Percentiles rank a stretch among this genome's conserved stretches.
These are phyloP conservation scores for Fusarium aywerte DNA, from an alignment of 2,329 filamentous ascomycete genomes.

Conservation along the genomic window DNA sequence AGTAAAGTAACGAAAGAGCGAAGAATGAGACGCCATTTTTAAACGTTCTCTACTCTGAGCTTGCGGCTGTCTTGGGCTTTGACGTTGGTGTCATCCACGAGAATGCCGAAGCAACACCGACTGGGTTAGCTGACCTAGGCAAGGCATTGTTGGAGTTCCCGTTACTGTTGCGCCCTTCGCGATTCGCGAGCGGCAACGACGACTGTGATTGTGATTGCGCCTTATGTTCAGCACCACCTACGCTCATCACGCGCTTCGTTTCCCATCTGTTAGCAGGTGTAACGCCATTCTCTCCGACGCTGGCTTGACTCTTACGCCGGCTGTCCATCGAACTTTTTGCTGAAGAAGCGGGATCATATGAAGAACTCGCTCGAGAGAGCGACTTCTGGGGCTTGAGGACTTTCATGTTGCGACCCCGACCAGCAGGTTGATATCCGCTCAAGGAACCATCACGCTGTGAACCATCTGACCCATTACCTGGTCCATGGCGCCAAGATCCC, in stretches of 20 bases:
- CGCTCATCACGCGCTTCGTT: constrained; percentile 61
- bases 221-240: constrained; percentile 52
- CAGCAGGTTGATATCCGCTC: constrained; percentile 76
- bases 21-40: background rate
- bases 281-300: constrained; percentile 46
- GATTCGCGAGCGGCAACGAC: constrained; percentile 45
- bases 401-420: constrained; percentile 82
- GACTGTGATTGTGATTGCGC: constrained; percentile 45
- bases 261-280: constrained; percentile 61
- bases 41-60: constrained; percentile 34
- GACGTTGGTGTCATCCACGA: constrained; percentile 80
- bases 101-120: constrained; percentile 93
- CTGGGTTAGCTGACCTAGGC: constrained; percentile 78
- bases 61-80: constrained; percentile 52
- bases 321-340: constrained; percentile 60
- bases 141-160: constrained; percentile 54
- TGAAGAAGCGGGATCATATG: constrained; percentile 63
- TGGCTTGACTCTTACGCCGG: constrained; percentile 65
- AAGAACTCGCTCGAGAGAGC: constrained; percentile 62
- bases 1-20: constrained; percentile 6
- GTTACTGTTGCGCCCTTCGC: constrained; percentile 53
- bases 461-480: constrained; percentile 63
- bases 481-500: constrained; percentile 75
- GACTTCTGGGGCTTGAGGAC: constrained; percentile 83
- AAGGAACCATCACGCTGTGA: constrained; percentile 62